phyloP scores from a whole-genome alignment of 345 rosid genomes.

The Eucalyptus camaldulensis region DNA sequence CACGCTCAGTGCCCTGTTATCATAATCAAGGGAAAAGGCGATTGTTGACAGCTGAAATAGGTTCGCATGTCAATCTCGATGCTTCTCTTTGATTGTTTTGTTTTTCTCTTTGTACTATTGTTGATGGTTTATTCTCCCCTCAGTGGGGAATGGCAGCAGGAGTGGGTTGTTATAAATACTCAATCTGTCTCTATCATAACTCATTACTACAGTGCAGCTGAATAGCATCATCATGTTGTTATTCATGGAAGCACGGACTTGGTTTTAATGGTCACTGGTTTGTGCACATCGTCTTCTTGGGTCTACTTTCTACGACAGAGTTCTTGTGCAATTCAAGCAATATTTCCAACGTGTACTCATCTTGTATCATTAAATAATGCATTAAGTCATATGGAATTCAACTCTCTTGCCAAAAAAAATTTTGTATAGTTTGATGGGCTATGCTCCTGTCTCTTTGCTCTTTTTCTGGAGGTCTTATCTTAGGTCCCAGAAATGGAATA shows the following conservation, averaged over 20 bases:
- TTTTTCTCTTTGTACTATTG: not conserved
- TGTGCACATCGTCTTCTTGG: not conserved
- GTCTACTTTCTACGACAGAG: not conserved
- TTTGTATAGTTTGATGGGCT: not conserved
- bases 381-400: not conserved
- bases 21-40: slow-evolving; percentile 45
- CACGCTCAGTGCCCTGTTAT: slow-evolving; percentile 72
- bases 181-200: not conserved
- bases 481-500: not conserved
- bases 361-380: not conserved
- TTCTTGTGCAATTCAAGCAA: not conserved
- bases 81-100: not conserved
- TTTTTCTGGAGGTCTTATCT: not conserved
- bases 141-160: not conserved
- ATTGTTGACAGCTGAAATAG: slow-evolving; percentile 14
- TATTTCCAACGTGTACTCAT: not conserved
- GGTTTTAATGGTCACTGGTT: not conserved
- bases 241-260: not conserved
- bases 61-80: not conserved
- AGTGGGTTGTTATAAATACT: not conserved
- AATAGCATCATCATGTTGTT: not conserved
- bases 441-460: not conserved
- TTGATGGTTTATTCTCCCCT: not conserved
- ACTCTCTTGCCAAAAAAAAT: not conserved
- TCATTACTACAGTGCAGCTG: not conserved